Evolutionary conservation across 2,329 filamentous ascomycete genomes (phyloP).

Genomic region (Hirsutella rhossiliensis): DNA sequence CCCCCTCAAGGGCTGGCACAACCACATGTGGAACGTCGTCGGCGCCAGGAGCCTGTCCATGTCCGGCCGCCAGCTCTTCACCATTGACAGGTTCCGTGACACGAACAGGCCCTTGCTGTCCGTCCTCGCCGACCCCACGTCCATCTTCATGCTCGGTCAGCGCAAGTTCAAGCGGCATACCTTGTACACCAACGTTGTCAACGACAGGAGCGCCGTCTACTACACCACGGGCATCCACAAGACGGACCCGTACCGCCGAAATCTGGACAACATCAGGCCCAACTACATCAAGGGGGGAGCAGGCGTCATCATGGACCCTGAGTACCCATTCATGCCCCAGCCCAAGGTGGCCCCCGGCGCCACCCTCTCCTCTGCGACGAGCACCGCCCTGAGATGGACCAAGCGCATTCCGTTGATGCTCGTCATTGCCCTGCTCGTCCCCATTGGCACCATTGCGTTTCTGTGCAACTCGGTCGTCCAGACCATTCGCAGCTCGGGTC

Average conservation of each 20-base stretch:
- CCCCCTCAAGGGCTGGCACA: slow-evolving; percentile 53
- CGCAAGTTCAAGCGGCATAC: slow-evolving; percentile 63
- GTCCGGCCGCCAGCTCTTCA: slow-evolving; percentile 79
- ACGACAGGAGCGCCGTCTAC: slow-evolving; percentile 71
- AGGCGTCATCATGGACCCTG: slow-evolving; percentile 61
- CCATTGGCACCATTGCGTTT: slow-evolving; percentile 59
- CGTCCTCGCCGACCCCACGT: slow-evolving; percentile 69
- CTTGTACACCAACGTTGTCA: slow-evolving; percentile 77
- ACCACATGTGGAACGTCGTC: slow-evolving; percentile 68
- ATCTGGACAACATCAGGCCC: slow-evolving; percentile 54
- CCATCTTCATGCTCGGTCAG: slow-evolving; percentile 75
- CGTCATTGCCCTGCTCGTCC: slow-evolving; percentile 57
- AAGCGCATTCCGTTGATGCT: slow-evolving; percentile 50
- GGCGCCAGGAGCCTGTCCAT: slow-evolving; percentile 70
- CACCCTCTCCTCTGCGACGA: slow-evolving; percentile 19
- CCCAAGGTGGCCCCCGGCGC: slow-evolving; percentile 13
- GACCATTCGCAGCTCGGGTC: slow-evolving; percentile 58
- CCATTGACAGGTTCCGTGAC: slow-evolving; percentile 72
- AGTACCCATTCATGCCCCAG: slow-evolving; percentile 43
- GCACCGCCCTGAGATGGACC: slow-evolving; percentile 22
- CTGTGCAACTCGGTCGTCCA: slow-evolving; percentile 68
- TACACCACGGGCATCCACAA: slow-evolving; percentile 73
- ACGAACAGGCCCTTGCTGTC: slow-evolving; percentile 71
- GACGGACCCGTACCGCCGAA: slow-evolving; percentile 58
- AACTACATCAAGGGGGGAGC: slow-evolving; percentile 66